Evolutionary conservation across 2,329 filamentous ascomycete species (phyloP).

Genomic region (Trichophyton equinum): DNA sequence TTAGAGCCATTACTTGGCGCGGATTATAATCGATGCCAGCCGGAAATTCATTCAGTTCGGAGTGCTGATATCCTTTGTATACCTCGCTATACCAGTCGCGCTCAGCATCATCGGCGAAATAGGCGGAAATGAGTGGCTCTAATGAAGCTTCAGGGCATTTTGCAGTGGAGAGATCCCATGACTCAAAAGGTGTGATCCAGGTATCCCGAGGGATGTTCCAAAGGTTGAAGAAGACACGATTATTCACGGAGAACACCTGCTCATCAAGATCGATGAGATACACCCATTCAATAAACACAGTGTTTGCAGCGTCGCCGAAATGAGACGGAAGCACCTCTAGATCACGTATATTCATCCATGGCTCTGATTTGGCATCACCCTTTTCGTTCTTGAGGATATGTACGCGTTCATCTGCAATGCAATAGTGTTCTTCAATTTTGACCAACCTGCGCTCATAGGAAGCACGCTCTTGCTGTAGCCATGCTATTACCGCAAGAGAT

Average conservation of each 20-base stretch:
- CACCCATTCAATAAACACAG: not conserved
- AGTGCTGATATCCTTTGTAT: not conserved
- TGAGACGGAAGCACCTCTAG: not conserved
- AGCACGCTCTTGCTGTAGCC: not conserved
- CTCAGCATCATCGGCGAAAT: not conserved
- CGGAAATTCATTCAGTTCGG: too few relatives aligned
- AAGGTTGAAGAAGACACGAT: not conserved
- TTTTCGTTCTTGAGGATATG: not conserved
- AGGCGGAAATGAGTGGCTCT: not conserved
- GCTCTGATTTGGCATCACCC: too few relatives aligned
- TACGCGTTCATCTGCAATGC: not conserved
- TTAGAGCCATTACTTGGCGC: not conserved
- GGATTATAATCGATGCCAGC: not conserved
- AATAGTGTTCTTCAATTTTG: not conserved
- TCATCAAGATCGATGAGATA: conserved; percentile 2
- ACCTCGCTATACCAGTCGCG: not conserved
- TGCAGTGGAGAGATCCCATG: not conserved
- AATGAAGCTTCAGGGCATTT: not conserved
- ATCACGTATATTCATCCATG: not conserved
- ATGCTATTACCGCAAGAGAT: not conserved
- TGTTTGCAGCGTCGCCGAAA: not conserved
- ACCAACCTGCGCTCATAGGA: not conserved
- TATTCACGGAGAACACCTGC: not conserved
- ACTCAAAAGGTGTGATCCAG: not conserved
- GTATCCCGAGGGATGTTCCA: not conserved